A percentile compares a stretch with the other conserved stretches of the same genome.
phyloP scores from a whole-genome alignment of 2,329 filamentous ascomycete genomes.

The Apiospora saccharicola region DNA sequence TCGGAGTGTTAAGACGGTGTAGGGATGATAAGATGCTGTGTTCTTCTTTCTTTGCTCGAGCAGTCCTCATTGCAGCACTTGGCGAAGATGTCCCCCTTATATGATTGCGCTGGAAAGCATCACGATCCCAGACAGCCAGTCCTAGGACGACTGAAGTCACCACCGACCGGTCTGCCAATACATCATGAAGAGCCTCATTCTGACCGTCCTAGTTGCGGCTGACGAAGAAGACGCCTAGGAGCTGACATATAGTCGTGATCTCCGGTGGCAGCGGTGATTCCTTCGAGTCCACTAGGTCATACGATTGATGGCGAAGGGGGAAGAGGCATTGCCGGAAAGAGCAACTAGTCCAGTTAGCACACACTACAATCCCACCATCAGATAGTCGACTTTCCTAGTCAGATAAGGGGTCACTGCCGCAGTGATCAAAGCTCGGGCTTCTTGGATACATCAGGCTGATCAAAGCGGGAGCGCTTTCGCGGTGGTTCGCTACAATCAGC shows the following conservation, averaged over 20 bases:
- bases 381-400: no score
- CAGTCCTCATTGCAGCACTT: not conserved
- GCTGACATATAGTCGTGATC: constrained; percentile 4
- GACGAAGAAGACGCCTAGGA: constrained; percentile 12
- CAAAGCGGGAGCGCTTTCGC: not conserved
- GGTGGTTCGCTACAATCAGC: not conserved
- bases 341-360: not conserved
- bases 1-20: not conserved
- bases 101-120: not conserved
- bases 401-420: not conserved
- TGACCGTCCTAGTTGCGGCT: not conserved
- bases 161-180: not conserved
- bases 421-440: not conserved
- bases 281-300: constrained; percentile 1
- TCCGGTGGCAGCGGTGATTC: not conserved
- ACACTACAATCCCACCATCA: constrained; percentile 1
- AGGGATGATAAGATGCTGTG: not conserved
- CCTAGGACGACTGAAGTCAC: not conserved
- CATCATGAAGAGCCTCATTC: not conserved
- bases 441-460: not conserved
- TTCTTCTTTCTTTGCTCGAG: not conserved
- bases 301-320: not conserved
- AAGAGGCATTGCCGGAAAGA: constrained; percentile 12
- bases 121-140: not conserved
- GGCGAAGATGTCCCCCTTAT: not conserved